These are phyloP conservation scores for Coffea canephora DNA, from an alignment of 257 asterid species.

Conservation along the genomic window DNA sequence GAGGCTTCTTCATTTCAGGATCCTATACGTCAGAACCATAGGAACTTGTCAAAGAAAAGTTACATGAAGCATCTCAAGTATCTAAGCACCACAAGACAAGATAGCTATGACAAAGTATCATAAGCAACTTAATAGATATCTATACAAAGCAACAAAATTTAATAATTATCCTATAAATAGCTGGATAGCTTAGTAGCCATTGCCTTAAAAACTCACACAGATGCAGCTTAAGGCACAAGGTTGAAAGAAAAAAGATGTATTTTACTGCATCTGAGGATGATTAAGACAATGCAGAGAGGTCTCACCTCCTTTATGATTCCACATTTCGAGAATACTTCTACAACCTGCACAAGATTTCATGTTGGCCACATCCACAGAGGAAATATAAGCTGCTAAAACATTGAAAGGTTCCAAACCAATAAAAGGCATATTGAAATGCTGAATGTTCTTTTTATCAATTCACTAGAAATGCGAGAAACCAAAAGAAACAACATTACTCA, in stretches of 20 bases:
- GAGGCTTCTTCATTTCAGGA: conserved; percentile 92
- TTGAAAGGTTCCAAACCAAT: not conserved
- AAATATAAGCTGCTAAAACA: not conserved
- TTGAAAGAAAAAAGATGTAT: not conserved
- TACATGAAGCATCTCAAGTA: not conserved
- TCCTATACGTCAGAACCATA: conserved; percentile 51
- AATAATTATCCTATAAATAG: not conserved
- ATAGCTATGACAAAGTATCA: not conserved
- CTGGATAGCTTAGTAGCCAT: not conserved
- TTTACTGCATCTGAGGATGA: not conserved
- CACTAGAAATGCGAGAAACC: conserved; percentile 9
- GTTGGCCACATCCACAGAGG: conserved; percentile 23
- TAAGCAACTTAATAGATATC: not conserved
- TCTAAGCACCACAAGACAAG: not conserved
- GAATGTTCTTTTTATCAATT: conserved; percentile 2
- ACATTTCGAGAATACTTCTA: conserved; percentile 86
- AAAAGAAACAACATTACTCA: conserved; percentile 21
- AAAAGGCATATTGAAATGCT: not conserved
- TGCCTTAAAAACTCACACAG: not conserved
- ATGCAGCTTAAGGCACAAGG: not conserved
- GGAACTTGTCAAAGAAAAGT: conserved; percentile 7
- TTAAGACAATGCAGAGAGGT: conserved; percentile 11
- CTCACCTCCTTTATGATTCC: conserved; percentile 95
- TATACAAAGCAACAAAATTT: not conserved
- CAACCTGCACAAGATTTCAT: conserved; percentile 54